Conservation (phyloP, 371 early-diverging fungal species). For the Apophysomyces elegans region DNA sequence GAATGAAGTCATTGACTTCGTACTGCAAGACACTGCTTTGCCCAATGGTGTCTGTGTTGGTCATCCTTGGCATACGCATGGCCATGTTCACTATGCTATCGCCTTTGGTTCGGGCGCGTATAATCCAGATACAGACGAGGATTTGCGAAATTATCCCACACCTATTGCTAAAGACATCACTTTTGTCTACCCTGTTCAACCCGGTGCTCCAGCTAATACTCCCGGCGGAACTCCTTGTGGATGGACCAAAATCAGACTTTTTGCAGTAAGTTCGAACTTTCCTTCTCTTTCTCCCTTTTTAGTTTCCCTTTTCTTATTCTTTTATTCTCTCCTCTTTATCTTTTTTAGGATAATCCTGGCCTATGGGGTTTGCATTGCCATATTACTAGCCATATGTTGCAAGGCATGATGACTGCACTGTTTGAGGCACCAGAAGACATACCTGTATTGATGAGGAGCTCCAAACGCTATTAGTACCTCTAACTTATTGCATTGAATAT, state of each 20-base stretch:
- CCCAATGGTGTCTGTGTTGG: slow-evolving; percentile 12
- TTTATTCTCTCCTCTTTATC: background rate
- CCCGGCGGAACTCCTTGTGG: slow-evolving; percentile 22
- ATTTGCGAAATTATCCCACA: slow-evolving; percentile 11
- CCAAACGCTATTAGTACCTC: background rate
- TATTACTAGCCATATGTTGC: slow-evolving; percentile 57
- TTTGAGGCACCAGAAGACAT: slow-evolving; percentile 42
- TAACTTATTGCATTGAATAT: no score
- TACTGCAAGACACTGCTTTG: slow-evolving; percentile 21
- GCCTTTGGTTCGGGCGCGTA: slow-evolving; percentile 29
- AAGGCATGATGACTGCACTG: slow-evolving; percentile 51
- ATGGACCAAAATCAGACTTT: slow-evolving; percentile 32
- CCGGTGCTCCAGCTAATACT: background rate
- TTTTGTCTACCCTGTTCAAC: slow-evolving; percentile 20
- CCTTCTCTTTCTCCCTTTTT: background rate
- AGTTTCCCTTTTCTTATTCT: background rate
- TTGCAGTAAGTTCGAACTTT: slow-evolving; percentile 18
- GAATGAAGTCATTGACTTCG: slow-evolving; percentile 26
- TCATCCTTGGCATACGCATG: slow-evolving; percentile 42
- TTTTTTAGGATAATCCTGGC: slow-evolving; percentile 47
- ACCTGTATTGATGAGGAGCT: background rate
- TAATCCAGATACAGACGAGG: slow-evolving; percentile 13
- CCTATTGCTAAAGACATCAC: slow-evolving; percentile 28
- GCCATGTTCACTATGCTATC: slow-evolving; percentile 28
- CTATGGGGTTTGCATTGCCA: slow-evolving; percentile 59